Evolutionary conservation across 257 asterid species (phyloP).

Genomic region (Paulownia fortunei): DNA sequence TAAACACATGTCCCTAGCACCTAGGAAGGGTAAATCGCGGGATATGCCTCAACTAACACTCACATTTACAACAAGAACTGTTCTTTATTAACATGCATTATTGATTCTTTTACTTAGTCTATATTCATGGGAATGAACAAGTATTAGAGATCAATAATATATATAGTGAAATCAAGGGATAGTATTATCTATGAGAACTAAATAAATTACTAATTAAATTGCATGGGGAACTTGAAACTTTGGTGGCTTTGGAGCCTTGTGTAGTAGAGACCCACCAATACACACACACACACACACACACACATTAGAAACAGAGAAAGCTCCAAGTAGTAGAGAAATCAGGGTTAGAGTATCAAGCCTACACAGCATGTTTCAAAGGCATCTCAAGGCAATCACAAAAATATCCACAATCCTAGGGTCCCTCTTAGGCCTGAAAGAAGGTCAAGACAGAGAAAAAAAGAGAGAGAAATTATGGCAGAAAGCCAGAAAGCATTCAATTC

Average conservation of each 20-base stretch:
- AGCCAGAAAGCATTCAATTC: slow-evolving; percentile 43
- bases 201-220: background rate
- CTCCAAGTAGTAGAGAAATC: slow-evolving; percentile 32
- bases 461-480: slow-evolving; percentile 11
- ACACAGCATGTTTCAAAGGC: slow-evolving; percentile 41
- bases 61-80: too few species aligned
- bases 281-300: background rate
- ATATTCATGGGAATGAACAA: background rate
- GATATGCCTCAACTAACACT: too few species aligned
- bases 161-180: background rate
- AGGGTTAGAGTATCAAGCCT: slow-evolving; percentile 25
- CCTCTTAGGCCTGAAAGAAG: slow-evolving; percentile 37
- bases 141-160: background rate
- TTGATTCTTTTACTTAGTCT: background rate
- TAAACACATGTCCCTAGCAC: too few species aligned
- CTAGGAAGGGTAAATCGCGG: too few species aligned
- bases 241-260: background rate
- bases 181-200: too few species aligned
- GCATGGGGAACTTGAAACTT: slow-evolving; percentile 4
- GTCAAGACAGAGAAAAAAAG: slow-evolving; percentile 33
- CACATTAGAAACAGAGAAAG: slow-evolving; percentile 29
- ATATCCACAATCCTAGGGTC: slow-evolving; percentile 51
- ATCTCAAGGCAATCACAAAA: slow-evolving; percentile 48
- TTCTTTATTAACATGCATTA: too few species aligned
- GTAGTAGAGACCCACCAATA: background rate